Percentiles rank a stretch among this genome's conserved stretches.
Conservation (phyloP, 139 green algal species). For the Gonium pectorale region DNA sequence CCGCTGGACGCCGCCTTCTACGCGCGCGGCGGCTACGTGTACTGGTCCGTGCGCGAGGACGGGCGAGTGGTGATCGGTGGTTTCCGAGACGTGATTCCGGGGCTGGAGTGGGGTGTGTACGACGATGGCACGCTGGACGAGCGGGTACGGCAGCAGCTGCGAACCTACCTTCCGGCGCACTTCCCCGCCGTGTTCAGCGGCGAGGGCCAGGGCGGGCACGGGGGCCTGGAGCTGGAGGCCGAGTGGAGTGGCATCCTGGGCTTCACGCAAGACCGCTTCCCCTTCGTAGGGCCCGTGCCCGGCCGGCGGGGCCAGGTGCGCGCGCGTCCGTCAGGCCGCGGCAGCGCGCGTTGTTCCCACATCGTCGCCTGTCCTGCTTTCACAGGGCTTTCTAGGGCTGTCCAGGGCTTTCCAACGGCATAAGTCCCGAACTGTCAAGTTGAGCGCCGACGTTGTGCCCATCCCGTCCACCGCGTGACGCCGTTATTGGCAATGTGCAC, state of each 20-base stretch:
- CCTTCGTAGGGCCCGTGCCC: conserved; percentile 30
- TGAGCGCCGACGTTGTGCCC: no score
- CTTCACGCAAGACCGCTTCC: conserved; percentile 52
- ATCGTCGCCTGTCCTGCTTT: background rate
- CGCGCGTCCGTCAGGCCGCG: no score
- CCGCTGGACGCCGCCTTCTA: conserved; percentile 44
- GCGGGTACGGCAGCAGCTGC: background rate
- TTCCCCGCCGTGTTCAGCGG: conserved; percentile 14
- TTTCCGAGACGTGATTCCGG: conserved; percentile 49
- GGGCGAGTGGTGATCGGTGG: conserved; percentile 49
- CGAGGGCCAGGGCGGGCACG: background rate
- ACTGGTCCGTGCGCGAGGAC: conserved; percentile 34
- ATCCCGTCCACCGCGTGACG: no score
- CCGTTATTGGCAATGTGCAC: background rate
- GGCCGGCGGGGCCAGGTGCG: conserved; percentile 33
- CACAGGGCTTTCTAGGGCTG: no score
- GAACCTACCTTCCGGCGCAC: conserved; percentile 34
- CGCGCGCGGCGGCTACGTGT: conserved; percentile 43
- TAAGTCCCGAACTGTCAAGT: no score
- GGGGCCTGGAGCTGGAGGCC: conserved; percentile 7
- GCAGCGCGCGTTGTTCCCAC: background rate
- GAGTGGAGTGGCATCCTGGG: conserved; percentile 56
- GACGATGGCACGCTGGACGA: conserved; percentile 42
- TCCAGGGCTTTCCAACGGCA: no score
- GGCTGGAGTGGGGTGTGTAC: conserved; percentile 42